A percentile compares a stretch with the other conserved stretches of the same genome.
Evolutionary conservation across 495 filamentous ascomycete species (phyloP).

Genomic region (Neurospora sp.): DNA sequence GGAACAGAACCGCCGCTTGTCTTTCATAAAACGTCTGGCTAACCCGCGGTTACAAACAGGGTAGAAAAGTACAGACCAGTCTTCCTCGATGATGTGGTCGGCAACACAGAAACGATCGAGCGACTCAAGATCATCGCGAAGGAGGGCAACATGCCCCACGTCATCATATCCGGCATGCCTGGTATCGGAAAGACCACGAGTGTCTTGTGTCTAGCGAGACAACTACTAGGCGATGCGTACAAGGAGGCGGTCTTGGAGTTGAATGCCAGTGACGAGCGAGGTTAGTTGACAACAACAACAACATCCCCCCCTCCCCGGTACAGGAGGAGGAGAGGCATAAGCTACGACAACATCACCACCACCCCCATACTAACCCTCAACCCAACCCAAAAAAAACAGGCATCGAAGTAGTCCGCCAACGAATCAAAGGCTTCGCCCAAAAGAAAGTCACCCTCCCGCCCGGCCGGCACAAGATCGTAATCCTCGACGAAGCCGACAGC

Average conservation of each 20-base stretch:
- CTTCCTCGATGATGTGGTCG: constrained; percentile 92
- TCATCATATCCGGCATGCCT: constrained; percentile 99
- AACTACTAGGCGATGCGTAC: constrained; percentile 86
- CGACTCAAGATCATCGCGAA: constrained; percentile 97
- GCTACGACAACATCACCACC: not conserved
- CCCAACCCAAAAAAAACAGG: constrained; percentile 29
- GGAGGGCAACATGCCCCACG: constrained; percentile 98
- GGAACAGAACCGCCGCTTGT: not conserved
- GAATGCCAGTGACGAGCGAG: constrained; percentile 93
- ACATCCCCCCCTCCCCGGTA: not conserved
- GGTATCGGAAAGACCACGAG: constrained; percentile 99
- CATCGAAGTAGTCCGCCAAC: constrained; percentile 96
- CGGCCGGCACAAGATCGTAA: constrained; percentile 90
- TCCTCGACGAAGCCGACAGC: constrained; percentile 94
- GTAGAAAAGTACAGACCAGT: constrained; percentile 97
- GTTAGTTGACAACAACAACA: constrained; percentile 22
- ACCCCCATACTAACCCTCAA: constrained; percentile 1
- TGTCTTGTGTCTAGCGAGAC: constrained; percentile 83
- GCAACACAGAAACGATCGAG: constrained; percentile 95
- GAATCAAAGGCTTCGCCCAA: constrained; percentile 97
- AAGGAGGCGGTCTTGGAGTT: constrained; percentile 96
- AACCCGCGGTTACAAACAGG: constrained; percentile 38
- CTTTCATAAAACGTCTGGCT: not conserved
- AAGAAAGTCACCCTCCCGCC: constrained; percentile 95
- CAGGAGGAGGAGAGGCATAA: not conserved